Base-by-base conservation (phyloP, 257 asterid genomes). In the Mentha longifolia region DNA sequence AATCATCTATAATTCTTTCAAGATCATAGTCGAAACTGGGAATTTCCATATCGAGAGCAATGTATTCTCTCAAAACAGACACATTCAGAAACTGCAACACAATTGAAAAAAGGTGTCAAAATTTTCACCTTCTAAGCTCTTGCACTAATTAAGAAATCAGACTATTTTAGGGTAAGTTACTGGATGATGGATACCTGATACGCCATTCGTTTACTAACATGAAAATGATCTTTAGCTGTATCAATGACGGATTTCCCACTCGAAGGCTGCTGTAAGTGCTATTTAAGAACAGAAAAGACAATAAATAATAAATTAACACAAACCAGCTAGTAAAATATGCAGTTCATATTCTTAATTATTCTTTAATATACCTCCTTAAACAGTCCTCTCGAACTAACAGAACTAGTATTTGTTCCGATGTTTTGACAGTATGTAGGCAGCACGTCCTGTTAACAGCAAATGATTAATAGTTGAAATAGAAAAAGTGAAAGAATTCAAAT, bases 1-100 rank as follows among this genome's bases (percentile, higher is more conserved):
- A 87, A 64, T 89, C 94, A 55, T 89, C 94, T 0, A 89, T 52
- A 0, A 76, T 41, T 19, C 92, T 76, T 61, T 89, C 95, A 14
- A 76, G 35, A 61, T 84, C 90, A 19, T n/a, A 31, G 41, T 85
- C 79, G 3, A 81, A 75, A 11, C 64, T 28, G 3, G 42, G 22
- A 51, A 86, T 67, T 35, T 72, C 52, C 79, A 89, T 13, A 67
- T 89, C 94, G 64, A 80, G 68, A 28, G 80, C 82, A 25, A 87
- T 42, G 17, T 85, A 89, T 68, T 89, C 95, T 14, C 92, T 74
- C 0, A 89, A 78, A 9, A 86, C 28, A 82, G 85, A 85, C 1
- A 89, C 72, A 60, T 82, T 73, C 39, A 89, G 76, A 65, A 74
- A 81, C 96, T 89, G 82, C 78, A 3, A 69, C 25, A 51, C 31